Base-by-base conservation (phyloP, 768 basidiomycete genomes). In the Tylopilus plumbeoviolaceoides region DNA sequence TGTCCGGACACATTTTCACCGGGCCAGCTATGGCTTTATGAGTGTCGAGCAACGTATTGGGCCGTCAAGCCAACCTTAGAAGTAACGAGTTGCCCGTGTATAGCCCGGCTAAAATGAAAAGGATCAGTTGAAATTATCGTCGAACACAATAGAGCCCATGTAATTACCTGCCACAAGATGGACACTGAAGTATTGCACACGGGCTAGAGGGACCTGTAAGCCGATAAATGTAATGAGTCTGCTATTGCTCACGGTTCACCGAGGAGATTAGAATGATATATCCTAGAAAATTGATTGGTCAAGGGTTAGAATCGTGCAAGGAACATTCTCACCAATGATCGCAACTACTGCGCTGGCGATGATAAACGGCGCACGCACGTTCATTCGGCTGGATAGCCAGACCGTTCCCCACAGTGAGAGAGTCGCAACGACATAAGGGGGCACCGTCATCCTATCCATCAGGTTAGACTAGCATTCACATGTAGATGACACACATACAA, bases 1-100 rank as follows among this genome's bases (percentile, higher is more conserved):
- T 85, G 83, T 11, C 78, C 80, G 12, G 82, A 82, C n/a, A 86
- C 81, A 56, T 85, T 85, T 65, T 85, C 83, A 17, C 78, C 74
- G 1, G 82, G 81, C 80, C 84, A 84, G 49, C 77, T 65, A 14
- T 18, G 4, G 23, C 8, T 27, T 44, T 7, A 49, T 17, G 15
- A 21, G 15, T 11, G n/a, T 20, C 20, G 4, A 43, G 33, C 38
- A 53, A 30, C 20, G 10, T 25, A 42, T 27, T 21, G 15, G 27
- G 49, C n/a, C 43, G 10, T 17, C n/a, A 25, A 21, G 45, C 62
- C 21, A 25, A 77, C 81, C 79, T 80, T 17, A 84, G 63, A 33
- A 84, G 69, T 10, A 83, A 65, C 1, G 82, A 76, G 58, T 79
- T 83, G 12, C 78, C 82, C 0, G 80, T 78, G 63, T 80, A 86